A percentile compares a stretch with the other conserved stretches of the same genome.
phyloP scores from a whole-genome alignment of 2,329 filamentous ascomycete genomes.

The Diaporthe sp. region DNA sequence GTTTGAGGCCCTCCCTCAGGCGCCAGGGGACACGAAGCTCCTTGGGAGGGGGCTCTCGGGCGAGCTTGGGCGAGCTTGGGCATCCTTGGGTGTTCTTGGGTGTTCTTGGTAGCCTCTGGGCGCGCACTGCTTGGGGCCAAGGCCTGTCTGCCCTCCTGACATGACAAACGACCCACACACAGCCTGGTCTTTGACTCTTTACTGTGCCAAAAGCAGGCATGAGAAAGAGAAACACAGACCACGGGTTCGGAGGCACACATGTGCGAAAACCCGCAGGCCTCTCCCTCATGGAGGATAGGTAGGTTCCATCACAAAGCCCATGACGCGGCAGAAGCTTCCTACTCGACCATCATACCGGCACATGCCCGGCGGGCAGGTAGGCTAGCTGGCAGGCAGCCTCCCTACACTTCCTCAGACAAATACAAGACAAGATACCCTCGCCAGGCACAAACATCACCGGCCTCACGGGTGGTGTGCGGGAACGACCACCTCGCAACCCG shows the following conservation, averaged over 20 bases:
- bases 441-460: background rate
- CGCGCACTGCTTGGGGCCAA: background rate
- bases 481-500: background rate
- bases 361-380: too few relatives aligned
- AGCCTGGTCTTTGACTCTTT: background rate
- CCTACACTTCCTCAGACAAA: background rate
- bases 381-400: background rate
- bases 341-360: background rate
- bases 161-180: background rate
- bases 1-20: background rate
- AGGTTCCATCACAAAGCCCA: background rate
- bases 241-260: background rate
- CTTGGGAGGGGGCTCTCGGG: background rate
- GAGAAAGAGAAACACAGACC: constrained; percentile 6
- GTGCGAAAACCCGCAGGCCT: background rate
- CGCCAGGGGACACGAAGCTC: background rate
- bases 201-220: background rate
- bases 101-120: constrained; percentile 6
- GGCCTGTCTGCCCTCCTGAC: background rate
- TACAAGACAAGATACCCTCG: background rate
- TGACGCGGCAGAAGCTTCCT: background rate
- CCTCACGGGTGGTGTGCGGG: background rate
- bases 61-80: background rate
- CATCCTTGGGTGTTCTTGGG: constrained; percentile 12
- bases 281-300: background rate